Conservation (phyloP, 345 rosid species). For the Geranium rotundifolium region DNA sequence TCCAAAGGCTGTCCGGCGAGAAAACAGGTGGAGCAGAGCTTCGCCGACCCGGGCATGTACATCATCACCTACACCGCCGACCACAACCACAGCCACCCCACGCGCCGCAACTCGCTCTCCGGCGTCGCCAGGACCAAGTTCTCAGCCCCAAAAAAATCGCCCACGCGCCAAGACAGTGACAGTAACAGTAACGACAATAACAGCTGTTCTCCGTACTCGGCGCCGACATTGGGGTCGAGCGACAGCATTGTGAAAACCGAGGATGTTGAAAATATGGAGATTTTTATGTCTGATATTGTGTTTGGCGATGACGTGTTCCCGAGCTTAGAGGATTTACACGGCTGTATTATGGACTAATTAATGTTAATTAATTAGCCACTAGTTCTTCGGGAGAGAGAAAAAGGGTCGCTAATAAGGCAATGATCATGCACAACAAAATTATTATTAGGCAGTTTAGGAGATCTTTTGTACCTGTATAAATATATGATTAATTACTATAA, state of each 20-base stretch:
- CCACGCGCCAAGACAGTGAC: too few relatives aligned
- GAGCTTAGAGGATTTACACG: background rate
- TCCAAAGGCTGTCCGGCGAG: constrained; percentile 21
- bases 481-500: too few relatives aligned
- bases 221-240: too few relatives aligned
- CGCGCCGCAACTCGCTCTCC: constrained; percentile 21
- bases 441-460: too few relatives aligned
- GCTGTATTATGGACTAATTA: background rate
- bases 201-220: too few relatives aligned
- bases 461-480: too few relatives aligned
- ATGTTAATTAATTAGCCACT: too few relatives aligned
- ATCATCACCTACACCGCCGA: constrained; percentile 17
- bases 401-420: too few relatives aligned
- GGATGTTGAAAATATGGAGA: background rate
- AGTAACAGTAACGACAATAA: too few relatives aligned
- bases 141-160: background rate
- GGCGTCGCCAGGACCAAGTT: constrained; percentile 17
- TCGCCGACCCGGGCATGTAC: constrained; percentile 14
- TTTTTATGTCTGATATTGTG: background rate
- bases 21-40: constrained; percentile 21
- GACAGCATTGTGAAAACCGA: background rate
- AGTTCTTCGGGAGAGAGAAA: too few relatives aligned
- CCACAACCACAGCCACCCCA: constrained; percentile 19
- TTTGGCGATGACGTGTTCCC: background rate
- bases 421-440: too few relatives aligned